A percentile compares a stretch with the other conserved stretches of the same genome.
Conservation (phyloP, 306 rosid genomes). For the Prunus campanulata region DNA sequence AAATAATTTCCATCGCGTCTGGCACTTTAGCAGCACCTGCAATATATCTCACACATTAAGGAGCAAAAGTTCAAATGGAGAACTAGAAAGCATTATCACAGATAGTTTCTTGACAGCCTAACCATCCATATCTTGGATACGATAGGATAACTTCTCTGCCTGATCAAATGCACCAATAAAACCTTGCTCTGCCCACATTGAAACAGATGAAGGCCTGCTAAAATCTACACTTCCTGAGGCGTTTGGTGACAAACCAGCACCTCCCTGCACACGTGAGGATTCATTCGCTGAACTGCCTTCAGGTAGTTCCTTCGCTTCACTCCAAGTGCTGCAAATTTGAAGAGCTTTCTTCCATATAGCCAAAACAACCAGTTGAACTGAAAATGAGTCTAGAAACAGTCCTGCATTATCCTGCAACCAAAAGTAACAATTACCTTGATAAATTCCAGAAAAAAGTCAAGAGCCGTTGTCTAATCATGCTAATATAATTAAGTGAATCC, state of each 20-base stretch:
- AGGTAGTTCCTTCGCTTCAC: slow-evolving; percentile 26
- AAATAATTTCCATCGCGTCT: slow-evolving; percentile 78
- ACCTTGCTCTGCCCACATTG: slow-evolving; percentile 64
- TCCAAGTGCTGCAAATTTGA: slow-evolving; percentile 59
- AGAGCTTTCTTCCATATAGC: slow-evolving; percentile 81
- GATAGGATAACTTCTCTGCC: slow-evolving; percentile 65
- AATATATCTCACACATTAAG: not conserved
- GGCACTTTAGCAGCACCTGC: slow-evolving; percentile 68
- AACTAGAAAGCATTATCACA: not conserved
- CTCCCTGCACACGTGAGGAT: slow-evolving; percentile 25
- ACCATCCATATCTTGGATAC: slow-evolving; percentile 69
- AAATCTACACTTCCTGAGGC: slow-evolving; percentile 48
- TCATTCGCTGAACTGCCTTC: slow-evolving; percentile 42
- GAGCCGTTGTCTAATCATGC: too few relatives aligned
- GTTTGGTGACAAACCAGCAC: slow-evolving; percentile 25
- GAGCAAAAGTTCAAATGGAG: not conserved
- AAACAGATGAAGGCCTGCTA: slow-evolving; percentile 50
- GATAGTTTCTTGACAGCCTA: slow-evolving; percentile 9
- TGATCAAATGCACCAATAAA: slow-evolving; percentile 62
- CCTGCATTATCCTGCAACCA: slow-evolving; percentile 56
- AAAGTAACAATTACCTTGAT: slow-evolving; percentile 24
- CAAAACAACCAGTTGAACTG: slow-evolving; percentile 80
- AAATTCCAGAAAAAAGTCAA: not conserved
- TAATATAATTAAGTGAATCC: too few relatives aligned
- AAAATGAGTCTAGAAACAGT: slow-evolving; percentile 65